Evolutionary conservation across 2,329 filamentous ascomycete species (phyloP).

Genomic region (Samsoniella hepiali): DNA sequence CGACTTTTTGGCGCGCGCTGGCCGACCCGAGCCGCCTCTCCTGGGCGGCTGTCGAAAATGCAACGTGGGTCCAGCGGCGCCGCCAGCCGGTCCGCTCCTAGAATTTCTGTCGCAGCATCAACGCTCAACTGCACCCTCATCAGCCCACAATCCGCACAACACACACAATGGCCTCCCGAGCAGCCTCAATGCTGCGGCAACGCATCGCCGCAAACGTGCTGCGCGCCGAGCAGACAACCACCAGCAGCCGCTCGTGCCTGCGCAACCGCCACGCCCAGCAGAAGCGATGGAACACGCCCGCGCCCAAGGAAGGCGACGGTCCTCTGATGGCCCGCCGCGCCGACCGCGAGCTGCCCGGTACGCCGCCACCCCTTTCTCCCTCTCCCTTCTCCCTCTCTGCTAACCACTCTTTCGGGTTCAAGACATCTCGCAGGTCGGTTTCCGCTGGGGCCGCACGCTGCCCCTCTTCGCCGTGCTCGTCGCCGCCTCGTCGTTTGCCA

Average conservation of each 20-base stretch:
- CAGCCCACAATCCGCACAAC: neutral
- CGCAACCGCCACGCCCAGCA: constrained; percentile 27
- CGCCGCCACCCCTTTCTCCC: constrained; percentile 1
- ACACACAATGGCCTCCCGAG: neutral
- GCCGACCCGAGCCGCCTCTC: too few species aligned
- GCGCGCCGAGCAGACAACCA: neutral
- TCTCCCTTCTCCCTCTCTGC: neutral
- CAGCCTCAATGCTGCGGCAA: constrained; percentile 12
- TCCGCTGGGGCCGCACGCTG: constrained; percentile 68
- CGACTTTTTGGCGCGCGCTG: too few species aligned
- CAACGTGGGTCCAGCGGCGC: neutral
- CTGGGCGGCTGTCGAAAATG: neutral
- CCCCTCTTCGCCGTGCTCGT: constrained; percentile 78
- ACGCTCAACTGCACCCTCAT: neutral
- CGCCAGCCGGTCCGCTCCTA: too few species aligned
- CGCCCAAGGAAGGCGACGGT: constrained; percentile 57
- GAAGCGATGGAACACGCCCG: constrained; percentile 49
- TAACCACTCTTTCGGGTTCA: constrained; percentile 5
- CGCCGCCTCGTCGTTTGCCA: constrained; percentile 69
- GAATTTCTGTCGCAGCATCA: constrained; percentile 4
- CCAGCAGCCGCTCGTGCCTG: constrained; percentile 15
- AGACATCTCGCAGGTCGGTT: constrained; percentile 44
- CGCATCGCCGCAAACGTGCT: neutral
- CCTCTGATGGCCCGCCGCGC: constrained; percentile 63
- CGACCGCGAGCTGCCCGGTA: constrained; percentile 65